Evolutionary conservation across 1,139 yeast species (phyloP).

Genomic region (Taiozyma sp.): DNA sequence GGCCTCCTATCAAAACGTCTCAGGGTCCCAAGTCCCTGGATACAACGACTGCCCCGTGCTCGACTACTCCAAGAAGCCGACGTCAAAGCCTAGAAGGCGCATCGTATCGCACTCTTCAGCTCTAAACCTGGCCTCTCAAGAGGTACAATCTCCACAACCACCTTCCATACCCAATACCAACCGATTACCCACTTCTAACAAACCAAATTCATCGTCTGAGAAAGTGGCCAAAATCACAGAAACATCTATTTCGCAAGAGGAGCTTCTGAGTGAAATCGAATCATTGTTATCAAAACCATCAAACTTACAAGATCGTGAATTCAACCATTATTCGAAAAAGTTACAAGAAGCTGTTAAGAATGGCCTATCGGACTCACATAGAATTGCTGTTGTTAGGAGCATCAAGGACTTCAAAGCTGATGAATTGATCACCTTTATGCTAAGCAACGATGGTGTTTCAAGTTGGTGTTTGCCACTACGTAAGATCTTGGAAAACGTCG

Average conservation of each 20-base stretch:
- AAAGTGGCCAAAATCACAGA: background rate
- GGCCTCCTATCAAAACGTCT: constrained; percentile 23
- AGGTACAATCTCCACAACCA: background rate
- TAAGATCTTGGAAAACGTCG: constrained; percentile 37
- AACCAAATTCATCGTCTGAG: background rate
- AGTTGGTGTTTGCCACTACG: constrained; percentile 55
- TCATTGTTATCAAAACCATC: background rate
- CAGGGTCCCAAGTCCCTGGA: constrained; percentile 23
- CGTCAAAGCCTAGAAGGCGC: background rate
- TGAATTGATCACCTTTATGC: constrained; percentile 40
- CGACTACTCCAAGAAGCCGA: constrained; percentile 4
- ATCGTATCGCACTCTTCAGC: background rate
- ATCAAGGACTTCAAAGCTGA: constrained; percentile 19
- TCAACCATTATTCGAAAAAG: constrained; percentile 4
- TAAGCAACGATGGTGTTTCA: constrained; percentile 47
- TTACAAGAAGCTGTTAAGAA: background rate
- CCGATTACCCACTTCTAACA: background rate
- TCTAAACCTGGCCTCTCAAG: background rate
- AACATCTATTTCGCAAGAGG: background rate
- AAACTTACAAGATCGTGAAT: constrained; percentile 4
- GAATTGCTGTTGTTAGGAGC: background rate
- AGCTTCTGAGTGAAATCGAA: background rate
- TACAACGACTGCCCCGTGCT: constrained; percentile 25
- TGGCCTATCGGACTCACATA: constrained; percentile 7
- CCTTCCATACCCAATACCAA: background rate